Evolutionary conservation across 164 flowering plant species (phyloP).

Genomic region (Malania oleifera): DNA sequence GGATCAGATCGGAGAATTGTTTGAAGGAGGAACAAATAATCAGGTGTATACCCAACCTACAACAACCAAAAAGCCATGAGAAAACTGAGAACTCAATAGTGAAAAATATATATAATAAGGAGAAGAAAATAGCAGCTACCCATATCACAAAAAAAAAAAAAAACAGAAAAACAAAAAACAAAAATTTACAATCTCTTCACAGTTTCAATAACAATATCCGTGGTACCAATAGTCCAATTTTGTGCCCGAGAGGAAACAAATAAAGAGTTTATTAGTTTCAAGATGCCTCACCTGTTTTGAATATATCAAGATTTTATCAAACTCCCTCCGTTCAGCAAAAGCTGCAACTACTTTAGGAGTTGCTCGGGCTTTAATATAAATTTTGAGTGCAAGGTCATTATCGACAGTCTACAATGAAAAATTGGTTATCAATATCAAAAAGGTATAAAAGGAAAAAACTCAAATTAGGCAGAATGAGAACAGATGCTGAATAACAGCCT

Average conservation of each 20-base stretch:
- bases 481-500: too few relatives aligned
- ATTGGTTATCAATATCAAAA: slow-evolving; percentile 9
- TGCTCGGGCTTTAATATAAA: slow-evolving; percentile 97
- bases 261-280: background rate
- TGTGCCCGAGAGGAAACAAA: background rate
- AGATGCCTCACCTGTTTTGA: slow-evolving; percentile 76
- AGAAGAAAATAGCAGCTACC: background rate
- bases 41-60: slow-evolving; percentile 98
- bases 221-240: too few relatives aligned
- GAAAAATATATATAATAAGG: too few relatives aligned
- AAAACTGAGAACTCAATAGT: background rate
- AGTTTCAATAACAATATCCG: too few relatives aligned
- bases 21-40: slow-evolving; percentile 93
- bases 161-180: background rate
- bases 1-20: slow-evolving; percentile 95
- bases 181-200: too few relatives aligned
- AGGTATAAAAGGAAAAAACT: background rate
- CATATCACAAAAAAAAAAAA: background rate
- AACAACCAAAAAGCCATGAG: slow-evolving; percentile 12
- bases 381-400: slow-evolving; percentile 95
- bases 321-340: slow-evolving; percentile 97
- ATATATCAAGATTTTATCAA: slow-evolving; percentile 93
- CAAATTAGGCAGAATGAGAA: background rate
- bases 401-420: slow-evolving; percentile 77
- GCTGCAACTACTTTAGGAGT: slow-evolving; percentile 99